phyloP scores from a whole-genome alignment of 257 asterid species.

The Plectranthus barbatus region DNA sequence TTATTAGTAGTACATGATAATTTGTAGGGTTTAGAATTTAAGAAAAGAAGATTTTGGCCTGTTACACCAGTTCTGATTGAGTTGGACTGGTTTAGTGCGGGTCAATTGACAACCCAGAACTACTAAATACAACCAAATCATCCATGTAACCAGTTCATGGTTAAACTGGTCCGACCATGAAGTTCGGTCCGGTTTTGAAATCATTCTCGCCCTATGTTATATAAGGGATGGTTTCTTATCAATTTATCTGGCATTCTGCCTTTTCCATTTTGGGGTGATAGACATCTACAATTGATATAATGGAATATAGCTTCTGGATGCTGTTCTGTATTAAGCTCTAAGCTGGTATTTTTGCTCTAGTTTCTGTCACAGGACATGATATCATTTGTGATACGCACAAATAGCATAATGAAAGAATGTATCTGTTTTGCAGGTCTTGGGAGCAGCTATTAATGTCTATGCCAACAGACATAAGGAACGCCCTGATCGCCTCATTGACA shows the following conservation, averaged over 20 bases:
- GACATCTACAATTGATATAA: neutral
- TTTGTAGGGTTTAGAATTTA: too few relatives aligned
- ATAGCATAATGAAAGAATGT: neutral
- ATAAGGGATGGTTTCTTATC: neutral
- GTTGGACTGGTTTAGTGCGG: too few relatives aligned
- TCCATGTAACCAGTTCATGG: too few relatives aligned
- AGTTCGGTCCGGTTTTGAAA: too few relatives aligned
- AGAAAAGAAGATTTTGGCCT: too few relatives aligned
- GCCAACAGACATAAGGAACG: slow-evolving; percentile 98
- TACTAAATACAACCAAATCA: too few relatives aligned
- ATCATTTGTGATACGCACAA: neutral
- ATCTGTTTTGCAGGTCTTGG: slow-evolving; percentile 60
- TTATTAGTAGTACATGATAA: too few relatives aligned
- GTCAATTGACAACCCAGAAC: too few relatives aligned
- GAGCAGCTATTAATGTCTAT: slow-evolving; percentile 93
- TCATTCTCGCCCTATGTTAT: neutral
- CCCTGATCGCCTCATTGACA: slow-evolving; percentile 97
- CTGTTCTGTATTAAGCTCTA: neutral
- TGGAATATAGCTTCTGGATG: neutral
- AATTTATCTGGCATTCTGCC: neutral
- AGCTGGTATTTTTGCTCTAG: neutral
- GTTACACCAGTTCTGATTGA: too few relatives aligned
- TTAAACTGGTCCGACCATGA: too few relatives aligned
- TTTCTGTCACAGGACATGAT: neutral
- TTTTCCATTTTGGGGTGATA: neutral